Conservation (phyloP, 2,329 filamentous ascomycete species). For the Epichloe brachyelytri region DNA sequence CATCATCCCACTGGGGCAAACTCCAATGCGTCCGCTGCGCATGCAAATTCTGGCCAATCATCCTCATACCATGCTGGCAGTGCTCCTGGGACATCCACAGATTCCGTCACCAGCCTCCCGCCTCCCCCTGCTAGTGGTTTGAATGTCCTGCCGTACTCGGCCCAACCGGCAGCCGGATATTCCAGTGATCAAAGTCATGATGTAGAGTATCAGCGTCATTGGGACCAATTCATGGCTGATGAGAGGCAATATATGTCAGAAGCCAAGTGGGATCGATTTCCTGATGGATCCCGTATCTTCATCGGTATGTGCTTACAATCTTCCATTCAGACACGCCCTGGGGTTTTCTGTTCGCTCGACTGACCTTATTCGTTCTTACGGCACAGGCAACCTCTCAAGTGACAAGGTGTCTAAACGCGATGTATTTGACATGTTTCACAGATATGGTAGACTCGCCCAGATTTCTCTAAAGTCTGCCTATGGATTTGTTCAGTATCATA, state of each 20-base stretch:
- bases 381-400: conserved; percentile 72
- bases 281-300: conserved; percentile 63
- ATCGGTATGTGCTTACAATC: conserved; percentile 46
- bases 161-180: conserved; percentile 14
- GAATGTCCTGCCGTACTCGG: conserved; percentile 15
- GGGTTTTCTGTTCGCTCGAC: conserved; percentile 3
- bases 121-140: conserved; percentile 16
- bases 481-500: conserved; percentile 90
- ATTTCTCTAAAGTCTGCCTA: conserved; percentile 95
- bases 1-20: conserved; percentile 21
- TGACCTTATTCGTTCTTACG: conserved; percentile 12
- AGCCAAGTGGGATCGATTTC: conserved; percentile 71
- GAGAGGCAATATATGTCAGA: conserved; percentile 66
- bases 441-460: conserved; percentile 76
- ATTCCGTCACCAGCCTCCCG: conserved; percentile 19
- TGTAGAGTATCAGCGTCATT: conserved; percentile 47
- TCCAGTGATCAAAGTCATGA: conserved; percentile 22
- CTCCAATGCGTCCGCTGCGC: conserved; percentile 17
- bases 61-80: conserved; percentile 21
- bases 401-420: conserved; percentile 90
- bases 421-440: conserved; percentile 81
- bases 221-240: conserved; percentile 59
- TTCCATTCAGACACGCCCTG: conserved; percentile 1
- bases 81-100: conserved; percentile 20
- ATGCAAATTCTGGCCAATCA: conserved; percentile 20